A percentile compares a stretch with the other conserved stretches of the same genome.
Evolutionary conservation across 192 early-diverging fungal species (phyloP).

Genomic region (Endogone sp.): DNA sequence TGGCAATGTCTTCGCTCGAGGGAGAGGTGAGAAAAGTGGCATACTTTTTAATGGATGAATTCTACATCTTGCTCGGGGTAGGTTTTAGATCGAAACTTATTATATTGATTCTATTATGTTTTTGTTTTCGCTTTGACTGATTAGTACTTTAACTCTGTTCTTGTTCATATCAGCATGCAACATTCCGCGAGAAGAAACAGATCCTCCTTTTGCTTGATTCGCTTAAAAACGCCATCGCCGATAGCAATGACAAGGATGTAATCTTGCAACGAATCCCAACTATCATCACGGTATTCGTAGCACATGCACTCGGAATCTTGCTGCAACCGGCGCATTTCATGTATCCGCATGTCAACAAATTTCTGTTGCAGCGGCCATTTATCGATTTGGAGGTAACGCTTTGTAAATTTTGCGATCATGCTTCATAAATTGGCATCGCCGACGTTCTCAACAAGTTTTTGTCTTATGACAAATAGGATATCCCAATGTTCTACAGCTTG

Average conservation of each 20-base stretch:
- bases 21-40: slow-evolving; percentile 53
- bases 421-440: no score
- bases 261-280: slow-evolving; percentile 56
- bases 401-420: no score
- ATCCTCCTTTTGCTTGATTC: slow-evolving; percentile 60
- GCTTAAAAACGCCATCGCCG: slow-evolving; percentile 64
- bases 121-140: neutral
- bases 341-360: slow-evolving; percentile 71
- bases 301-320: slow-evolving; percentile 55
- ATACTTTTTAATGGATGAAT: slow-evolving; percentile 64
- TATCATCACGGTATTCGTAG: slow-evolving; percentile 63
- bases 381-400: slow-evolving; percentile 64
- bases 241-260: slow-evolving; percentile 28
- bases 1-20: slow-evolving; percentile 51
- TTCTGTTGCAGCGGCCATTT: slow-evolving; percentile 64
- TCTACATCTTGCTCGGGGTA: slow-evolving; percentile 55
- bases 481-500: slow-evolving; percentile 79
- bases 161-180: neutral
- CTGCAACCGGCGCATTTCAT: slow-evolving; percentile 71
- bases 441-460: no score
- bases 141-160: slow-evolving; percentile 3
- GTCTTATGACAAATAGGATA: slow-evolving; percentile 49
- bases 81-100: slow-evolving; percentile 11
- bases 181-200: slow-evolving; percentile 68
- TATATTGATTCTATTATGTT: no score